Evolutionary conservation across 2,329 filamentous ascomycete species (phyloP).

Genomic region (Aspergillus chevalieri): DNA sequence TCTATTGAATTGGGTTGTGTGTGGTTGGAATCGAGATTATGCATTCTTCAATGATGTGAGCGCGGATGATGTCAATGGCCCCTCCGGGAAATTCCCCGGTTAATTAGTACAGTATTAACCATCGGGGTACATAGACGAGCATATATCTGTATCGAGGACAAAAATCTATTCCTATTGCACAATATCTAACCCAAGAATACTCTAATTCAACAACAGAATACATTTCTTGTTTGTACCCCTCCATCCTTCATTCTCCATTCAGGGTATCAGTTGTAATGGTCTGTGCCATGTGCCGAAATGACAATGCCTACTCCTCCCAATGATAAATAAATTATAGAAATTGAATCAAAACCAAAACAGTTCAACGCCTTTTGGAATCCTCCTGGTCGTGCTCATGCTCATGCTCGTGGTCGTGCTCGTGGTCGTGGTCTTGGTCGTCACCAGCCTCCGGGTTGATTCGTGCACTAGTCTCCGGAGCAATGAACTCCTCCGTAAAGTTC

Average conservation of each 20-base stretch:
- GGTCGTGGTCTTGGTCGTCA: constrained; percentile 16
- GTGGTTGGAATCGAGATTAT: not conserved
- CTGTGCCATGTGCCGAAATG: not conserved
- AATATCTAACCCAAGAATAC: too few species aligned
- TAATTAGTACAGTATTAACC: constrained; percentile 6
- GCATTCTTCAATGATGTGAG: not conserved
- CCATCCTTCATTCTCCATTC: not conserved
- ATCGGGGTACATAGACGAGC: too few species aligned
- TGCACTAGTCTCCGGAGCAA: constrained; percentile 56
- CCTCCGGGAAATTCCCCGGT: constrained; percentile 18
- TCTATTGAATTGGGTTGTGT: too few species aligned
- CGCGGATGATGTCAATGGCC: constrained; percentile 3
- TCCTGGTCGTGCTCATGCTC: constrained; percentile 35
- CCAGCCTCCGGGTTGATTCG: constrained; percentile 53
- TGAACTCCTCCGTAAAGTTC: constrained; percentile 70
- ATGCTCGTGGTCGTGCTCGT: constrained; percentile 26
- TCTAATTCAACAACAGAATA: too few species aligned
- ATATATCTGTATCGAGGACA: too few species aligned
- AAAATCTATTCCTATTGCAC: too few species aligned
- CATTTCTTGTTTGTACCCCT: not conserved
- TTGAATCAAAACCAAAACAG: not conserved
- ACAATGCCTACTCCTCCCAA: not conserved
- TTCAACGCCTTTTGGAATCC: constrained; percentile 18
- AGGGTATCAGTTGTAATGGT: constrained; percentile 3
- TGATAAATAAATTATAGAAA: not conserved